Evolutionary conservation across 2,329 filamentous ascomycete genomes (phyloP), one percentile per base, ranked within the genome.

Genomic region (Botrytis fragariae): DNA sequence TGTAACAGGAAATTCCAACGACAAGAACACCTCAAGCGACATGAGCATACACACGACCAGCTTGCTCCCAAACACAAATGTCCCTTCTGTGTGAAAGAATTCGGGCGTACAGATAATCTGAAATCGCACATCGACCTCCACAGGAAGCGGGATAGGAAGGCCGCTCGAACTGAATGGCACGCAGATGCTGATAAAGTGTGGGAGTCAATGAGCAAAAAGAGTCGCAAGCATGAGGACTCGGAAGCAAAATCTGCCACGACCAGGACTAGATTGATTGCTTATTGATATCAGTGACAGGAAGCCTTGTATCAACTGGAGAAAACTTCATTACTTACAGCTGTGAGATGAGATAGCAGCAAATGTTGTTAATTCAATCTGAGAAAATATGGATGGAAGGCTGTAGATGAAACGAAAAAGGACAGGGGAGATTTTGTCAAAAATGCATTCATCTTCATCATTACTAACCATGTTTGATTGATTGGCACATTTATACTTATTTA

Each of bases 11-110:
- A 82, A 8, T 87, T 87, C 77, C 84, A 85, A 79, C 79, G 85
- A 65, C 83, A 85, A 74, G 85, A 86, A 75, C 85, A 86, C 73
- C 78, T 86, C 29, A 85, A 85, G 79, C 79, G 85, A 18, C 85
- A 87, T 76, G 83, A 84, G 79, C 84, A 83, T 77, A 85, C 82
- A 25, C 84, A 86, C 18, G 6, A 62, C n/a, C 60, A 42, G 5
- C 39, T 72, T 10, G n/a, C 61, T 1, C 61, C 71, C 14, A 69
- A 29, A 4, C 74, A 71, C 61, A 51, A 44, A 14, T 80, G 79
- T 44, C 67, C 64, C 32, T 78, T 78, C 39, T 80, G 79, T 57
- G 2, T 59, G 1, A 75, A 76, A 22, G 14, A 39, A 1, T 79
- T 79, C 57, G 74, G 74, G 25, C 73, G 79, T 5, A 71, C 74